Percentiles rank a stretch among this genome's conserved stretches.
Conservation (phyloP, 1,139 yeast genomes). For the Candida mesenterica region DNA sequence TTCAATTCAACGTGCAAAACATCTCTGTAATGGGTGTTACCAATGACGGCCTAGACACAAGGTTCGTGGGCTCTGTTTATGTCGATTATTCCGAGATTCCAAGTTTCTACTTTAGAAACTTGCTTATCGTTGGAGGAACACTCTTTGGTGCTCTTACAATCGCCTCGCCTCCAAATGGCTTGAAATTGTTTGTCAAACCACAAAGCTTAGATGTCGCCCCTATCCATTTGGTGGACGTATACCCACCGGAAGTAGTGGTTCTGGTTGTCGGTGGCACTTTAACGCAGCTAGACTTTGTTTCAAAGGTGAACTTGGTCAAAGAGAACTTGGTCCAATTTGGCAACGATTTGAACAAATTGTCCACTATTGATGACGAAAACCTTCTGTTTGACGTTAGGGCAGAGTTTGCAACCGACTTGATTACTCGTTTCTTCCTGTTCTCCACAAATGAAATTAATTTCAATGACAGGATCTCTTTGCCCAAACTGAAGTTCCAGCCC, state of each 20-base stretch:
- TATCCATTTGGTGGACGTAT: conserved; percentile 25
- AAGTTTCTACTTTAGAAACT: conserved; percentile 20
- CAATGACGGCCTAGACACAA: conserved; percentile 24
- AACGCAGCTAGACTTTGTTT: conserved; percentile 27
- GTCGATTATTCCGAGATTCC: conserved; percentile 26
- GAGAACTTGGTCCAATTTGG: conserved; percentile 21
- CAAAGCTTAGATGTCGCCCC: conserved; percentile 16
- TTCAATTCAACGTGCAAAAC: conserved; percentile 19
- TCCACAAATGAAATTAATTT: conserved; percentile 19
- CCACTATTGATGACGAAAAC: conserved; percentile 2
- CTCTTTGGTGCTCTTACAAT: conserved; percentile 25
- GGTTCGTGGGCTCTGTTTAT: conserved; percentile 23
- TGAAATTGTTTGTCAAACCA: conserved; percentile 23
- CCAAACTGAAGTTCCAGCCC: conserved; percentile 11
- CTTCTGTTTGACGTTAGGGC: conserved; percentile 22
- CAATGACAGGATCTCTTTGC: conserved; percentile 15
- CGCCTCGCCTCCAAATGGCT: conserved; percentile 19
- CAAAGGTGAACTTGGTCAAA: conserved; percentile 21
- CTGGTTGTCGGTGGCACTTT: conserved; percentile 20
- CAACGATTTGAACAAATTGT: conserved; percentile 12
- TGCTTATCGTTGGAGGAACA: conserved; percentile 21
- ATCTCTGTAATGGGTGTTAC: conserved; percentile 21
- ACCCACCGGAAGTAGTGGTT: conserved; percentile 26
- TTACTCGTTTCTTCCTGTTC: conserved; percentile 16
- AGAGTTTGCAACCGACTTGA: conserved; percentile 16